A percentile compares a stretch with the other conserved stretches of the same genome.
Evolutionary conservation across 768 basidiomycete species (phyloP).

Genomic region (Boletus barrowsii): DNA sequence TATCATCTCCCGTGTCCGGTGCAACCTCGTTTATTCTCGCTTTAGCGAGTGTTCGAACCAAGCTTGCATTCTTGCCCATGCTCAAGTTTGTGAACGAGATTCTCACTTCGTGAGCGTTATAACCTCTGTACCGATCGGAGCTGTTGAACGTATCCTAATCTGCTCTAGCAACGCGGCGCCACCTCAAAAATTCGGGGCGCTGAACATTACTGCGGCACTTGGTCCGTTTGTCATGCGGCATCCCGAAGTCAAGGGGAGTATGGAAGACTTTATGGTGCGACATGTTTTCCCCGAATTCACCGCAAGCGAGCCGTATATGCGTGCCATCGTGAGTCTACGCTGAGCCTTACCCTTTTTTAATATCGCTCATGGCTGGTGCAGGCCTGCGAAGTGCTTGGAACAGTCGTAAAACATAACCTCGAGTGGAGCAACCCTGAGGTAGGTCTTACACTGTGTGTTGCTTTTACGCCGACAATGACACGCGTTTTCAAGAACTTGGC

Average conservation of each 20-base stretch:
- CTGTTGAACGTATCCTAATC: not conserved
- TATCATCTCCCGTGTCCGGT: slow-evolving; percentile 71
- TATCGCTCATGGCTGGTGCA: slow-evolving; percentile 22
- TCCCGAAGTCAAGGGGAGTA: slow-evolving; percentile 69
- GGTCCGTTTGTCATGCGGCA: slow-evolving; percentile 81
- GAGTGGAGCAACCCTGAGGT: slow-evolving; percentile 65
- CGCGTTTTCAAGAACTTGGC: slow-evolving; percentile 49
- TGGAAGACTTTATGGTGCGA: slow-evolving; percentile 74
- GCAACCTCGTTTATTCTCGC: slow-evolving; percentile 80
- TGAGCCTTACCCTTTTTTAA: not conserved
- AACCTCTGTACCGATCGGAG: not conserved
- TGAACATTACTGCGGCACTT: slow-evolving; percentile 78
- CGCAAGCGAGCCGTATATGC: slow-evolving; percentile 65
- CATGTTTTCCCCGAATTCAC: slow-evolving; percentile 74
- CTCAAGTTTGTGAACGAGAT: slow-evolving; percentile 74
- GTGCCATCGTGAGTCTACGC: slow-evolving; percentile 61
- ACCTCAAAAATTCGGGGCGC: slow-evolving; percentile 75
- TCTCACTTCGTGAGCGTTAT: slow-evolving; percentile 54
- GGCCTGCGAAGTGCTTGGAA: slow-evolving; percentile 82
- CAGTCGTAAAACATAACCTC: slow-evolving; percentile 67
- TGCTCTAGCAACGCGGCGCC: slow-evolving; percentile 45
- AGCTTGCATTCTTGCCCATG: slow-evolving; percentile 77
- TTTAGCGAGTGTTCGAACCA: slow-evolving; percentile 75
- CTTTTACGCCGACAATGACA: not conserved
- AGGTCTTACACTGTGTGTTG: slow-evolving; percentile 4